Conservation (phyloP, 2,329 filamentous ascomycete species). For the Macrophomina tecta region DNA sequence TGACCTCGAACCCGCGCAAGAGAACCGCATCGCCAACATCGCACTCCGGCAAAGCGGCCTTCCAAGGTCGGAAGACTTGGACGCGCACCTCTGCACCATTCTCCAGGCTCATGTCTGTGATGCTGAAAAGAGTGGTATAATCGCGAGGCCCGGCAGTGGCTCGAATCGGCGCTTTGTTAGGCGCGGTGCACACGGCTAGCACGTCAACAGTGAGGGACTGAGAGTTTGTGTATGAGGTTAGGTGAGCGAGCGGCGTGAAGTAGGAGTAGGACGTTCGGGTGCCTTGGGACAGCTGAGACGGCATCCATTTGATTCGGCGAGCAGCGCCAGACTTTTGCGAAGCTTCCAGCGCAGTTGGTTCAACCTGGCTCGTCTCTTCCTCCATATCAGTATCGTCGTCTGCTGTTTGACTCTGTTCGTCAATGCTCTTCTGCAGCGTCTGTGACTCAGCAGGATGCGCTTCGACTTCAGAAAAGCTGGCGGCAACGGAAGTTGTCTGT, state of each 20-base stretch:
- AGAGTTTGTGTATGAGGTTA: slow-evolving; percentile 50
- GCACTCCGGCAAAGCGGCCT: slow-evolving; percentile 48
- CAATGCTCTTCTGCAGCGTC: background rate
- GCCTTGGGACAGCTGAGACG: slow-evolving; percentile 36
- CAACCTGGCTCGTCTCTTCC: background rate
- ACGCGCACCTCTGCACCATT: slow-evolving; percentile 34
- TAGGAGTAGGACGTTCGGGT: slow-evolving; percentile 51
- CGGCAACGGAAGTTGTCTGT: slow-evolving; percentile 37
- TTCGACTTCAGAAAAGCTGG: background rate
- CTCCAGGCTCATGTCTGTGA: slow-evolving; percentile 46
- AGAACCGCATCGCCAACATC: slow-evolving; percentile 53
- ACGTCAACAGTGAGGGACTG: slow-evolving; percentile 49
- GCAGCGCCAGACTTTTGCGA: background rate
- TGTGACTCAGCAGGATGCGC: background rate
- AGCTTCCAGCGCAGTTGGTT: background rate
- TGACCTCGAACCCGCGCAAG: slow-evolving; percentile 51
- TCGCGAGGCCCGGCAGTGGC: slow-evolving; percentile 52
- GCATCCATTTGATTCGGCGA: background rate
- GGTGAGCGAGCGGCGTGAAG: slow-evolving; percentile 51
- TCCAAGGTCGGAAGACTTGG: slow-evolving; percentile 53
- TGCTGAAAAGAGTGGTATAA: slow-evolving; percentile 49
- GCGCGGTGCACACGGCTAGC: slow-evolving; percentile 50
- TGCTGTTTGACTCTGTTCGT: background rate
- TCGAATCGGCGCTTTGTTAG: slow-evolving; percentile 41
- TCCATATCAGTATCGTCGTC: background rate